Conservation (phyloP, 768 basidiomycete genomes). For the Brasilioporus rufonigricans region DNA sequence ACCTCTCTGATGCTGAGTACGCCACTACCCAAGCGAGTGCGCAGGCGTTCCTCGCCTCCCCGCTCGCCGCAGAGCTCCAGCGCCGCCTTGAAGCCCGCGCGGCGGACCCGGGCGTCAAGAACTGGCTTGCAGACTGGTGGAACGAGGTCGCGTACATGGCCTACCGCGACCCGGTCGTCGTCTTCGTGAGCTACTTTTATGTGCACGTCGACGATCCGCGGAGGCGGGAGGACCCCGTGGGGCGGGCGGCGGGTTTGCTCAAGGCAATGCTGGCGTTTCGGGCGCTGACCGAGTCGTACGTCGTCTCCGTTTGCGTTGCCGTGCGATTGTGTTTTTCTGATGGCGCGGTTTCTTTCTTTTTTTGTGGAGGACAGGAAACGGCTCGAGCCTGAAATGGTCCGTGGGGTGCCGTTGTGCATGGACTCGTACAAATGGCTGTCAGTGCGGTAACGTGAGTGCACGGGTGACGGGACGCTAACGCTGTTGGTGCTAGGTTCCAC, state of each 20-base stretch:
- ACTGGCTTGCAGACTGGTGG: conserved; percentile 99
- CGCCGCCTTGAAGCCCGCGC: conserved; percentile 74
- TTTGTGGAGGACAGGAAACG: conserved; percentile 45
- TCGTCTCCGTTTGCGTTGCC: neutral
- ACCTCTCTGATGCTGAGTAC: conserved; percentile 64
- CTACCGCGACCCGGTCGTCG: conserved; percentile 86
- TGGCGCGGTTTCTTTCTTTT: neutral
- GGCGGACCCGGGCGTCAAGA: conserved; percentile 50
- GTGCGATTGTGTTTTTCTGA: too few species aligned
- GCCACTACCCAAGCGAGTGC: conserved; percentile 57
- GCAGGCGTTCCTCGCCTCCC: conserved; percentile 65
- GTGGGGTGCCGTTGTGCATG: conserved; percentile 82
- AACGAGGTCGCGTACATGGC: conserved; percentile 89
- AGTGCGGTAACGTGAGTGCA: conserved; percentile 20
- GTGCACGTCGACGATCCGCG: conserved; percentile 71
- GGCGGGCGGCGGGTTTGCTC: conserved; percentile 77
- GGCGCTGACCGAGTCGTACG: conserved; percentile 74
- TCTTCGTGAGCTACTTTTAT: conserved; percentile 94
- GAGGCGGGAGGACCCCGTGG: conserved; percentile 52
- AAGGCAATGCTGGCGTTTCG: conserved; percentile 87
- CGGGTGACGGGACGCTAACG: conserved; percentile 1
- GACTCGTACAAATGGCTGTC: conserved; percentile 92
- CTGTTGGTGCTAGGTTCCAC: conserved; percentile 65
- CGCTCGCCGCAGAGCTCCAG: conserved; percentile 72
- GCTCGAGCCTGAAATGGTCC: conserved; percentile 86